phyloP scores from a whole-genome alignment of 1,284 basidiomycete genomes.

The Ceratobasidium papillatum region DNA sequence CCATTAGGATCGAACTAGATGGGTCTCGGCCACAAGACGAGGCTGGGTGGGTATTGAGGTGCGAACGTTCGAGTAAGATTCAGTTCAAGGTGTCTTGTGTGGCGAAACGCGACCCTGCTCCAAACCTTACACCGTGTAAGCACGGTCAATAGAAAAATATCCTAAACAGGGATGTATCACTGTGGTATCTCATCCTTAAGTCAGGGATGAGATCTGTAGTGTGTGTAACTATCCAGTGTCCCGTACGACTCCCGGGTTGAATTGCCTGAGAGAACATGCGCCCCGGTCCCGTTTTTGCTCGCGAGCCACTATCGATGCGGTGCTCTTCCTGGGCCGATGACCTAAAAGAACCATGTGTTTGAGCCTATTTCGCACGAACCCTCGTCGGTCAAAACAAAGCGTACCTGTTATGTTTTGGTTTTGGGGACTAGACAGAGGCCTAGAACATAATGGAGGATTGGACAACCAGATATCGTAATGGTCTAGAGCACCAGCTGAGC shows the following conservation, averaged over 20 bases:
- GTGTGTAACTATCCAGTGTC: too few relatives aligned
- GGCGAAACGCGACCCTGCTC: slow-evolving; percentile 14
- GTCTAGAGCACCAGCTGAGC: slow-evolving; percentile 2
- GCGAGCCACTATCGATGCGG: background rate
- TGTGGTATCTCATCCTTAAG: background rate
- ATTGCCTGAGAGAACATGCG: background rate
- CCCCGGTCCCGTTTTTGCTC: background rate
- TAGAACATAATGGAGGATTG: background rate
- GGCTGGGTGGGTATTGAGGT: background rate
- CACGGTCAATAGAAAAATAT: background rate
- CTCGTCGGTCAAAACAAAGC: background rate
- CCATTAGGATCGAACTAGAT: background rate
- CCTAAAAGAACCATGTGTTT: background rate
- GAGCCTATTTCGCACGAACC: background rate
- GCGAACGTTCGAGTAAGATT: background rate
- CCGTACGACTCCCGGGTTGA: background rate
- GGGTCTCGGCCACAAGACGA: background rate
- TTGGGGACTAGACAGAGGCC: background rate
- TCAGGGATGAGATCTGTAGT: background rate
- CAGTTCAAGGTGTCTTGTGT: background rate
- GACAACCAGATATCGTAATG: background rate
- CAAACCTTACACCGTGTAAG: background rate
- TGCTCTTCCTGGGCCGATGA: background rate
- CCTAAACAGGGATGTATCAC: background rate
- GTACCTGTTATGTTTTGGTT: background rate